phyloP scores from a whole-genome alignment of 1,139 yeast species.

The Candida gigantensis region DNA sequence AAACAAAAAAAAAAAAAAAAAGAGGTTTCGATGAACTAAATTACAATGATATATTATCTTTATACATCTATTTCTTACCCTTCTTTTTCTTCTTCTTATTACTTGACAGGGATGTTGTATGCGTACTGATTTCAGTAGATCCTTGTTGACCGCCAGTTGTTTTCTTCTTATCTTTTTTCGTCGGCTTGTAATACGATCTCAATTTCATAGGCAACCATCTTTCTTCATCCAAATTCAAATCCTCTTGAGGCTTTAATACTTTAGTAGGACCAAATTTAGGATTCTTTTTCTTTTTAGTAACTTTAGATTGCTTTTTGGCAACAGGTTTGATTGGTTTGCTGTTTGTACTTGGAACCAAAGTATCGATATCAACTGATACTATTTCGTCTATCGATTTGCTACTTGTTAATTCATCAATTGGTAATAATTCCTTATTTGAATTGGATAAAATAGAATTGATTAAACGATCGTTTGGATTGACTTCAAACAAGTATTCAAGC shows the following conservation, averaged over 20 bases:
- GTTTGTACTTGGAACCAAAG: constrained; percentile 19
- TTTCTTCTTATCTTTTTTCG: constrained; percentile 59
- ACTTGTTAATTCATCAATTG: constrained; percentile 37
- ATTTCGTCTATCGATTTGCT: constrained; percentile 27
- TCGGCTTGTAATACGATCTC: constrained; percentile 80
- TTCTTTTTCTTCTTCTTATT: constrained; percentile 52
- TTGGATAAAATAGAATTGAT: constrained; percentile 31
- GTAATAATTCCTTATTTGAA: constrained; percentile 25
- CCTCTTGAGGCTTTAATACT: constrained; percentile 31
- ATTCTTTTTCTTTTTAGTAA: constrained; percentile 25
- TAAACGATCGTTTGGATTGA: constrained; percentile 32
- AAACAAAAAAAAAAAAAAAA: too few species aligned
- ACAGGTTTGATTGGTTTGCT: constrained; percentile 10
- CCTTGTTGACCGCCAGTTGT: constrained; percentile 75
- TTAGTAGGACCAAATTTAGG: constrained; percentile 43
- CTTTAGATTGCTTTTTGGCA: constrained; percentile 11
- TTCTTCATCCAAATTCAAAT: constrained; percentile 49
- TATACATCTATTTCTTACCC: constrained; percentile 40
- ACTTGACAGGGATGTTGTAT: constrained; percentile 24
- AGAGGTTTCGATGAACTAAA: too few species aligned
- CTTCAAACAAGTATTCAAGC: constrained; percentile 29
- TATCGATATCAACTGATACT: constrained; percentile 26
- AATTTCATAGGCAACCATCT: constrained; percentile 92
- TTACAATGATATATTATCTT: neutral
- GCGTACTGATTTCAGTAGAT: constrained; percentile 43